Conservation (phyloP, 805 yeast species). For the Nakazawaea ishiwadae region DNA sequence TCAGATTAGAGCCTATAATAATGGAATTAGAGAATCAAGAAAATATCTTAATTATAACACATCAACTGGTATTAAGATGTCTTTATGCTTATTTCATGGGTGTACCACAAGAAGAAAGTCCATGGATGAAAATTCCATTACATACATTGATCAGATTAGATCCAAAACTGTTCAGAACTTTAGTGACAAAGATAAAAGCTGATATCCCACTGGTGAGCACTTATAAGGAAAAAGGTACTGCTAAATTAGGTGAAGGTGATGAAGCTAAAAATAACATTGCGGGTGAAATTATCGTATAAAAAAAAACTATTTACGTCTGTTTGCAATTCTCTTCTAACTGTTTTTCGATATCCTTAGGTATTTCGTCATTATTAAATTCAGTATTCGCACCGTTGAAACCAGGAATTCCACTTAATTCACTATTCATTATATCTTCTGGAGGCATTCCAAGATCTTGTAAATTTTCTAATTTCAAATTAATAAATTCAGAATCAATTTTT, state of each 20-base stretch:
- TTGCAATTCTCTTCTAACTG: conserved; percentile 56
- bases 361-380: conserved; percentile 36
- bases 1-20: conserved; percentile 92
- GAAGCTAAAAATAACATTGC: conserved; percentile 35
- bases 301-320: conserved; percentile 22
- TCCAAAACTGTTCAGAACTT: conserved; percentile 90
- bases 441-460: conserved; percentile 77
- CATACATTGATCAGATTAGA: conserved; percentile 92
- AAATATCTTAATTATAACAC: conserved; percentile 91
- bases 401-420: conserved; percentile 38
- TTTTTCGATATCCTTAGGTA: conserved; percentile 48
- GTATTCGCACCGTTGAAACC: conserved; percentile 36
- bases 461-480: conserved; percentile 58
- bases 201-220: conserved; percentile 98
- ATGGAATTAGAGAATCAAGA: conserved; percentile 98
- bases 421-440: conserved; percentile 60
- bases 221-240: conserved; percentile 90
- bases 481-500: conserved; percentile 39
- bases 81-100: conserved; percentile 98
- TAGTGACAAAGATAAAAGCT: conserved; percentile 87
- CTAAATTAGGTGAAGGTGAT: conserved; percentile 50
- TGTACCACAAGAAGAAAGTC: conserved; percentile 94
- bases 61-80: conserved; percentile 95
- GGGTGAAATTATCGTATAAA: conserved; percentile 41
- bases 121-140: conserved; percentile 98